Conservation (phyloP, 1,284 basidiomycete species). For the Rugosomyces carneus region DNA sequence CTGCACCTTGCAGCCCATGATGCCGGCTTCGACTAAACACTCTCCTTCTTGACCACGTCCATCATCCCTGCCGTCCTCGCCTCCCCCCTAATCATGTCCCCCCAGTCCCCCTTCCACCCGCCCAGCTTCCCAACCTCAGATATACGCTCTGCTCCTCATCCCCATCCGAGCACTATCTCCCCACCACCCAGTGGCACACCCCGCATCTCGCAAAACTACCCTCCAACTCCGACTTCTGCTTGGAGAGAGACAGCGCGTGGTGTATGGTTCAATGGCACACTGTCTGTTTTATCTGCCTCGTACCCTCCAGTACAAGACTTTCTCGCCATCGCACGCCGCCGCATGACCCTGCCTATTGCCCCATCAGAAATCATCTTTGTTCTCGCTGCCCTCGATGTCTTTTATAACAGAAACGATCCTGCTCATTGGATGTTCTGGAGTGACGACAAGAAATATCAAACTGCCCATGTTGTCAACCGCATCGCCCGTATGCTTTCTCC, state of each 20-base stretch:
- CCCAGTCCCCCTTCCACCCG: conserved; percentile 12
- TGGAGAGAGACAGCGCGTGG: conserved; percentile 26
- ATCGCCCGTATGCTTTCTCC: conserved; percentile 32
- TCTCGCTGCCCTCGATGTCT: conserved; percentile 40
- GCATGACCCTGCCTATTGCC: conserved; percentile 27
- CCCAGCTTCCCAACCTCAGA: conserved; percentile 18
- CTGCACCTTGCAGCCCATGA: conserved; percentile 17
- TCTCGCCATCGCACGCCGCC: conserved; percentile 28
- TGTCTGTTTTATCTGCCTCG: conserved; percentile 25
- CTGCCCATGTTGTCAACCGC: conserved; percentile 33
- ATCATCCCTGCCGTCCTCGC: too few species aligned
- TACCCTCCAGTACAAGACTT: conserved; percentile 32
- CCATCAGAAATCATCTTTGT: conserved; percentile 33
- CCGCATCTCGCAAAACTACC: conserved; percentile 5
- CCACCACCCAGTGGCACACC: background rate
- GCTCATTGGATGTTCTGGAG: conserved; percentile 45
- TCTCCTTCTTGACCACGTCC: conserved; percentile 17
- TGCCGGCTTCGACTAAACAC: conserved; percentile 25
- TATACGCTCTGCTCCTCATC: conserved; percentile 15
- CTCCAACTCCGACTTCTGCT: conserved; percentile 8
- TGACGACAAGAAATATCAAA: conserved; percentile 28
- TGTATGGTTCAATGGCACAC: conserved; percentile 31
- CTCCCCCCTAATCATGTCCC: conserved; percentile 14
- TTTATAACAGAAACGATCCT: conserved; percentile 32
- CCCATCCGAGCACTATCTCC: background rate